phyloP scores from a whole-genome alignment of 441 rosid genomes.

The Capsella rubella region DNA sequence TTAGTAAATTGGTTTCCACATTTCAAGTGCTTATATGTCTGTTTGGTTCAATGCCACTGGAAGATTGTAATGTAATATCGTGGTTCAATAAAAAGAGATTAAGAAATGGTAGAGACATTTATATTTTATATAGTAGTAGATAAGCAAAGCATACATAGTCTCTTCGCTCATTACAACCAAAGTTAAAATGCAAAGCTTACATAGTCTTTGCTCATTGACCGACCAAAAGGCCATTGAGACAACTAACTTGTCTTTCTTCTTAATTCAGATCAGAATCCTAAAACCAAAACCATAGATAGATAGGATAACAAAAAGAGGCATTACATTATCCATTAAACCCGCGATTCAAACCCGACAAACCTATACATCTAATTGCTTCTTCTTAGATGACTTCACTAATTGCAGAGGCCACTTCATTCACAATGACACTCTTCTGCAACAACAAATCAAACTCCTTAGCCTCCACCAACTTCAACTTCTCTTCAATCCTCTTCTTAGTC shows the following conservation, averaged over 20 bases:
- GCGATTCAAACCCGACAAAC: background rate
- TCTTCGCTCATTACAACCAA: too few species aligned
- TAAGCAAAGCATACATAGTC: too few species aligned
- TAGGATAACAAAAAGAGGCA: background rate
- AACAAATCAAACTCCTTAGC: background rate
- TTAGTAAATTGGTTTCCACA: too few species aligned
- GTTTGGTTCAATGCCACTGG: too few species aligned
- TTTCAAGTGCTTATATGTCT: too few species aligned
- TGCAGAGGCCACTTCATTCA: background rate
- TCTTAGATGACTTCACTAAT: background rate
- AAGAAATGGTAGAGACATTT: too few species aligned
- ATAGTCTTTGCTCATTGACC: too few species aligned
- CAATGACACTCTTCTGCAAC: background rate
- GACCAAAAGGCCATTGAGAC: too few species aligned
- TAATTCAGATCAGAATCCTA: background rate
- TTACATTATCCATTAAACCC: background rate
- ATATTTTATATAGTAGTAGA: too few species aligned
- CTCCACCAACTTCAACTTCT: background rate
- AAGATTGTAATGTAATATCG: too few species aligned
- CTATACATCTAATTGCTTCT: background rate
- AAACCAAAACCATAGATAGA: background rate
- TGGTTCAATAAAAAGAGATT: too few species aligned
- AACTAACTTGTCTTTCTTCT: background rate
- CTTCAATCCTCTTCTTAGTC: background rate
- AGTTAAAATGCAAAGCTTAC: too few species aligned